Conservation (phyloP, 108 stramenopile genomes). For the Discostella stelligeroides region DNA sequence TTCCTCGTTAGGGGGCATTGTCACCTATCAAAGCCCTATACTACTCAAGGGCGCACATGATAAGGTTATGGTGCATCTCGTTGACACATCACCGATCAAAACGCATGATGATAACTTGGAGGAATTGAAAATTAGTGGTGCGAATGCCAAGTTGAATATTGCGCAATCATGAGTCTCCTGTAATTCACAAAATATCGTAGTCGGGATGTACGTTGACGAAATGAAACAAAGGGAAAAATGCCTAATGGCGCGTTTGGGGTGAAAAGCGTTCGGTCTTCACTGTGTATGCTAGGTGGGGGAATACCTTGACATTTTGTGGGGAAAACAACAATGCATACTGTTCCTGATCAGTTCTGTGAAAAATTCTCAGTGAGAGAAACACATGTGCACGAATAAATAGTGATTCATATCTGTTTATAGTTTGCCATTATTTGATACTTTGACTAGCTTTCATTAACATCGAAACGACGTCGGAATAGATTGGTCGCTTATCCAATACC, state of each 20-base stretch:
- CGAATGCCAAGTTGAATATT: slow-evolving; percentile 26
- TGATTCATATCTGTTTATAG: no score
- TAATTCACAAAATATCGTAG: no score
- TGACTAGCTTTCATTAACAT: slow-evolving; percentile 34
- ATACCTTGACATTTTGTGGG: no score
- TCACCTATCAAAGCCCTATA: slow-evolving; percentile 71
- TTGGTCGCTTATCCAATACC: slow-evolving; percentile 43
- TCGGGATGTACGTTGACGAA: no score
- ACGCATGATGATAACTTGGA: slow-evolving; percentile 8
- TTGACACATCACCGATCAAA: slow-evolving; percentile 23
- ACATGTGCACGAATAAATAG: no score
- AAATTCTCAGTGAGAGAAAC: no score
- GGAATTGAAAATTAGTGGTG: slow-evolving; percentile 29
- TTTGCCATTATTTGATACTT: slow-evolving; percentile 9
- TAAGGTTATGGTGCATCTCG: slow-evolving; percentile 60
- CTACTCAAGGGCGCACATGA: slow-evolving; percentile 78
- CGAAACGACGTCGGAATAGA: slow-evolving; percentile 39
- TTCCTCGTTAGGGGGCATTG: slow-evolving; percentile 38
- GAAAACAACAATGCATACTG: no score
- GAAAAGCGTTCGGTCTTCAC: not conserved
- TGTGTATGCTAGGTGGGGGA: not conserved
- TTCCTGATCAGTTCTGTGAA: no score
- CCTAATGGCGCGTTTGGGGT: not conserved
- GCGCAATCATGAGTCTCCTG: not conserved
- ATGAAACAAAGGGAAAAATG: no score